Evolutionary conservation across 2,329 filamentous ascomycete genomes (phyloP).

Genomic region (Samsoniella hepiali): DNA sequence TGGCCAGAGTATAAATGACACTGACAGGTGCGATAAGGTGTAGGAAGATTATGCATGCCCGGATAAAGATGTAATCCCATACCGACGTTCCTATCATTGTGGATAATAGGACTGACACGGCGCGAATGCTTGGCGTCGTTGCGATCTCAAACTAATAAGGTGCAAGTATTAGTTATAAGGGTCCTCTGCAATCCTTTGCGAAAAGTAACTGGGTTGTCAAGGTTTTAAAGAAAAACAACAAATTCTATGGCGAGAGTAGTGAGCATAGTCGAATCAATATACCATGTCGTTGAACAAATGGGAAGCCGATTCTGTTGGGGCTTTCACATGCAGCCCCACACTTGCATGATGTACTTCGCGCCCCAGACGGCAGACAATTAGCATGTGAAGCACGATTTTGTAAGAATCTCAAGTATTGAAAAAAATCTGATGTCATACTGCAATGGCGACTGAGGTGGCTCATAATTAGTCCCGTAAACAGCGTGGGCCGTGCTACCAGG

Average conservation of each 20-base stretch:
- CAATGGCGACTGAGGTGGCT: background rate
- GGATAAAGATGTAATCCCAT: slow-evolving; percentile 38
- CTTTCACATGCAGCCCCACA: background rate
- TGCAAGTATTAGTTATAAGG: background rate
- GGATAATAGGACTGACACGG: background rate
- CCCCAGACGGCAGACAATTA: background rate
- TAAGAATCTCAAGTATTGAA: background rate
- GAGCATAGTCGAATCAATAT: background rate
- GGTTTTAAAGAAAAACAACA: background rate
- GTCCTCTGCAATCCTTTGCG: background rate
- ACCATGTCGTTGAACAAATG: background rate
- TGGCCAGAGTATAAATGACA: slow-evolving; percentile 42
- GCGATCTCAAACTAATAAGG: background rate
- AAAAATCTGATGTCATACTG: background rate
- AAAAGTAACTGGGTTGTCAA: background rate
- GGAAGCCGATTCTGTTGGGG: background rate
- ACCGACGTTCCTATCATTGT: slow-evolving; percentile 20
- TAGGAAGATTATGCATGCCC: slow-evolving; percentile 44
- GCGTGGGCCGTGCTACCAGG: no score
- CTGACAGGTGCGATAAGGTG: slow-evolving; percentile 49
- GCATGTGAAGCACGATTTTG: slow-evolving; percentile 1
- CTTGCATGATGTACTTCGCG: background rate
- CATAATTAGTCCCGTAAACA: background rate
- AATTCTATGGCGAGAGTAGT: background rate
- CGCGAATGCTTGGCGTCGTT: background rate